Evolutionary conservation across 2,329 filamentous ascomycete genomes (phyloP).

Genomic region (Fusarium tjaetaba): DNA sequence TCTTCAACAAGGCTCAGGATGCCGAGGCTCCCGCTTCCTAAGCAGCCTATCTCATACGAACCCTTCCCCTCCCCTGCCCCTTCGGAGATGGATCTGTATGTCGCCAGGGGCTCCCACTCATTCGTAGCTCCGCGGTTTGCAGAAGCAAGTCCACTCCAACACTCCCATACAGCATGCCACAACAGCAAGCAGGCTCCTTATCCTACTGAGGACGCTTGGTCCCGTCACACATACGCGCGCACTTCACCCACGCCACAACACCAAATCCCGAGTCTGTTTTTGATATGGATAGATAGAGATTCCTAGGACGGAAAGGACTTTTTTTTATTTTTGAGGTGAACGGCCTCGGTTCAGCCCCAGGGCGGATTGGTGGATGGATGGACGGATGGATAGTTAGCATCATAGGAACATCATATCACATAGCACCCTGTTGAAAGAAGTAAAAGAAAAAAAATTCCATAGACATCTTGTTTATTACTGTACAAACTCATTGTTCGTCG

Average conservation of each 20-base stretch:
- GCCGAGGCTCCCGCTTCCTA: conserved; percentile 43
- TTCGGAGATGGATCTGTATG: conserved; percentile 23
- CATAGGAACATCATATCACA: conserved; percentile 41
- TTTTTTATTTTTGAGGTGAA: conserved; percentile 26
- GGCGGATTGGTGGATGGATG: conserved; percentile 34
- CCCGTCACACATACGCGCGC: conserved; percentile 19
- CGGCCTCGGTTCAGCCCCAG: conserved; percentile 25
- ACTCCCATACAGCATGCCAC: conserved; percentile 36
- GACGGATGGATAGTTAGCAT: conserved; percentile 43
- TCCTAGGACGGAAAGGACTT: conserved; percentile 29
- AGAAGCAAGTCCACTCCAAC: conserved; percentile 18
- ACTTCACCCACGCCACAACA: conserved; percentile 33
- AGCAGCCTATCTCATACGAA: conserved; percentile 14
- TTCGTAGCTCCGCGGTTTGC: conserved; percentile 17
- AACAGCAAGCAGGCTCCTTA: conserved; percentile 32
- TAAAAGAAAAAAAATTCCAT: conserved; percentile 42
- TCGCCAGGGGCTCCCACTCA: conserved; percentile 18
- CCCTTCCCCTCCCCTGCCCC: conserved; percentile 22
- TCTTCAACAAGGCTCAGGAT: conserved; percentile 69
- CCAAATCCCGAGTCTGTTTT: conserved; percentile 30
- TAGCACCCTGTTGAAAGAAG: conserved; percentile 40
- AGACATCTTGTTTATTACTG: conserved; percentile 14
- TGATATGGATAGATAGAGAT: conserved; percentile 36
- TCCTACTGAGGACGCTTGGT: conserved; percentile 20
- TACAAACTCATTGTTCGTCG: neutral